Base-by-base conservation (phyloP, 768 basidiomycete genomes). In the Omphalotus guepiniiformis region DNA sequence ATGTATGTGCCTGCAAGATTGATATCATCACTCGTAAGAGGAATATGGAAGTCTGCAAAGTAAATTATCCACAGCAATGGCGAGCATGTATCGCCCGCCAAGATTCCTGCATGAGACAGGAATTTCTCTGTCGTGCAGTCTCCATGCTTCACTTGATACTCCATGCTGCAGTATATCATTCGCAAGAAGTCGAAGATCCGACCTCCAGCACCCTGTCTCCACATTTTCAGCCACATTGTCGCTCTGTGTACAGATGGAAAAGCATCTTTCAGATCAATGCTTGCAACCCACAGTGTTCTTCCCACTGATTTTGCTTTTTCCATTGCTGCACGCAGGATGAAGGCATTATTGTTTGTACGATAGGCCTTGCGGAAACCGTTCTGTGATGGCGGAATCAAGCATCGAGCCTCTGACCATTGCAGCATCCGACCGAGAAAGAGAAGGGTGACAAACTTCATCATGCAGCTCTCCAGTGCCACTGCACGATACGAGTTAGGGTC, bases 221-320 rank as follows among this genome's bases (percentile, higher is more conserved):
- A 30, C 2, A 67, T 53, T 39, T 67, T 67, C 1, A 56, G n/a
- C 66, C 67, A 68, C 1, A 68, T 53, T 0, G 63, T 60, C 4
- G 62, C 47, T 18, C 59, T 55, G 34, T 70, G 58, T 1, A 59
- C 59, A 1, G 61, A 67, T 0, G 68, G 68, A 48, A 68, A 70
- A 8, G 67, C 66, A 56, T 70, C 68, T 11, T 49, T 62, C 2
- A 63, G 48, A 47, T 63, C 60, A 0, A 61, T 30, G 39, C 53
- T 56, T 8, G 54, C 55, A 6, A 57, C 54, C 30, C 47, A 63
- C 1, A 61, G 52, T 1, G 57, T 45, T 6, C 48, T 27, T 0
- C 53, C 50, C 8, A 25, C 6, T 0, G 49, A 23, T 6, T 48
- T 43, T 0, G 56, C 55, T 21, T 44, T 42, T 22, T 62, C 56